Conservation (phyloP, 1,284 basidiomycete genomes). For the Serendipita sp. region DNA sequence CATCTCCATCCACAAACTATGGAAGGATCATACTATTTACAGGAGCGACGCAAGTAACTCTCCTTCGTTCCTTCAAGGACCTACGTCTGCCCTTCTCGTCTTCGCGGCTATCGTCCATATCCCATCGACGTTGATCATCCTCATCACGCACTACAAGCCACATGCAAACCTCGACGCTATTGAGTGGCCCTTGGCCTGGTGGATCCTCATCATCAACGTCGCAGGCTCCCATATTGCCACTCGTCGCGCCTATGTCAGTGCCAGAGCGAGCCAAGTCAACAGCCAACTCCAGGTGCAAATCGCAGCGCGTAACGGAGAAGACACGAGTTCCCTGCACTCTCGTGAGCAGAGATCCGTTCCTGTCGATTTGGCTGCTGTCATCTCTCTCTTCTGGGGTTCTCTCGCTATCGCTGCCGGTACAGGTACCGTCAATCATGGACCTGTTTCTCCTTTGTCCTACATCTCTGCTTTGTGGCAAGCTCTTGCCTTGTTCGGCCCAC, state of each 20-base stretch:
- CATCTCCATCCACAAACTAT: not conserved
- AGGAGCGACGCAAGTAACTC: not conserved
- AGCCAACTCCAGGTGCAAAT: not conserved
- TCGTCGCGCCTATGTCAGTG: not conserved
- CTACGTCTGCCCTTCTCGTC: not conserved
- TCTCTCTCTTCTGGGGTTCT: constrained; percentile 32
- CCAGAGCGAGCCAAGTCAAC: not conserved
- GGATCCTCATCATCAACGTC: constrained; percentile 4
- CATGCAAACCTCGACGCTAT: not conserved
- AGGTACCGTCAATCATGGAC: constrained; percentile 30
- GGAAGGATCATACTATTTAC: not conserved
- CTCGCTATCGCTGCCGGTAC: constrained; percentile 39
- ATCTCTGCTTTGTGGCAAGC: constrained; percentile 3
- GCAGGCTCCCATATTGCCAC: not conserved
- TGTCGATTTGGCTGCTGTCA: constrained; percentile 3
- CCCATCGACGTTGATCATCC: not conserved
- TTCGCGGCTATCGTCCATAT: not conserved
- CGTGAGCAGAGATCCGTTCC: not conserved
- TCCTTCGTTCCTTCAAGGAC: constrained; percentile 5
- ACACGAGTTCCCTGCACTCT: not conserved
- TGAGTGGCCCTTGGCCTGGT: constrained; percentile 1
- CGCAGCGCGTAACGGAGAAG: not conserved
- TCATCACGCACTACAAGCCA: constrained; percentile 3
- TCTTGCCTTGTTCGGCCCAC: not conserved
- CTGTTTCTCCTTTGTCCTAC: not conserved